Base-by-base conservation (phyloP, 345 rosid species). In the Eucalyptus lansdowneana region DNA sequence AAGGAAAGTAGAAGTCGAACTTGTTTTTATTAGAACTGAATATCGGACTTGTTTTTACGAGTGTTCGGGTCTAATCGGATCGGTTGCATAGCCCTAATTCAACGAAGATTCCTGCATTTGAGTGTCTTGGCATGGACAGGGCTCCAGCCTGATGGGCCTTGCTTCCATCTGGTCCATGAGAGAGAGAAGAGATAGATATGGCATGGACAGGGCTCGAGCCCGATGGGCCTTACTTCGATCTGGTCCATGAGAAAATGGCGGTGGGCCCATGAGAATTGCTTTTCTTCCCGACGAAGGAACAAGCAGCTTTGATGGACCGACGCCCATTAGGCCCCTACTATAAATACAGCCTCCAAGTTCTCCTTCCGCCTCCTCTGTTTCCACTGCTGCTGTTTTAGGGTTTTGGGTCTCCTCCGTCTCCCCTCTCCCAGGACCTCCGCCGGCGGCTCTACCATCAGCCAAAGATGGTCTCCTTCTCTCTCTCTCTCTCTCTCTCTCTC, bases 321-420 rank as follows among this genome's bases (percentile, higher is more conserved):
- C 47, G 47, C 27, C 47, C 83, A 76, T 40, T 3, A 76, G 83
- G 83, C 29, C 47, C 83, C 13, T 22, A 10, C 0, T 76, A 76
- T 21, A 40, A 21, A 21, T 76, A 4, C 1, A 40, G 15, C 14
- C 14, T 40, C 47, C 29, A 1, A 2, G 47, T 76, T 21, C 9
- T 2, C 5, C 0, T 6, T 6, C 0, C 15, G 44, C 3, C 5
- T 34, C 15, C 24, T 11, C 15, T 76, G 3, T 14, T 40, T 40
- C 47, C 42, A 56, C 62, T 0, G 9, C 47, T 76, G 47, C 47
- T 42, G 83, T 21, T 11, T 4, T 76, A 76, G 83, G 83, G 83
- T 76, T 76, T 76, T 40, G 47, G 29, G 83, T 40, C 47, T 76
- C 83, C 11, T 14, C 40, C 83, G 83, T 76, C 83, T 76, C 47